These are phyloP conservation scores for Solanum virginianum DNA, from an alignment of 257 asterid species.

Conservation along the genomic window DNA sequence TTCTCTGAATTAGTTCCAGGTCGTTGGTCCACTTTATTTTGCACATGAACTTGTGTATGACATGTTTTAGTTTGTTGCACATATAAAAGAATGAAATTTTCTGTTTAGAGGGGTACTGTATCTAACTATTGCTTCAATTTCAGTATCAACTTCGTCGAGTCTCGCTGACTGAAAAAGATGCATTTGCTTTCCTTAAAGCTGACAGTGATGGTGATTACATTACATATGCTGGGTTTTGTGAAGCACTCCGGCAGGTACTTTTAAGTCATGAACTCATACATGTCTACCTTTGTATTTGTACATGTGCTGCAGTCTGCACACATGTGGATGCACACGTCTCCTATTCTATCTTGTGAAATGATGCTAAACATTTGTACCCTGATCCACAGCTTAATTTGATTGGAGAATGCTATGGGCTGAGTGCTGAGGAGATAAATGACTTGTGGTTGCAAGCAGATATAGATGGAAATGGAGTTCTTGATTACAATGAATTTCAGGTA, in stretches of 20 bases:
- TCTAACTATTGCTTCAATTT: slow-evolving; percentile 1
- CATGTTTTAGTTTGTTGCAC: background rate
- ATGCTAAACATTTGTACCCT: background rate
- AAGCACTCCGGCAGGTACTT: slow-evolving; percentile 72
- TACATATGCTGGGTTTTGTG: slow-evolving; percentile 71
- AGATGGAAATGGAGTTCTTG: slow-evolving; percentile 71
- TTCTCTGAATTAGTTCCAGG: background rate
- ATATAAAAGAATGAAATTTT: background rate
- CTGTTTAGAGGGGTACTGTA: background rate
- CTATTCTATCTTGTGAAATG: background rate
- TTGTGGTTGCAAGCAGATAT: slow-evolving; percentile 85
- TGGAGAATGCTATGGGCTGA: slow-evolving; percentile 79
- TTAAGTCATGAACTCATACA: background rate
- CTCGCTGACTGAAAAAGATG: slow-evolving; percentile 67
- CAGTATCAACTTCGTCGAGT: slow-evolving; percentile 93
- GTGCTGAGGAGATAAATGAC: slow-evolving; percentile 63
- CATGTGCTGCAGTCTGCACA: background rate
- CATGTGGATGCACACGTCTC: background rate
- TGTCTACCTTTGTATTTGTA: background rate
- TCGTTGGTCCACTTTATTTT: background rate
- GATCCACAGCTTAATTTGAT: slow-evolving; percentile 69
- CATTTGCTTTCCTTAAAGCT: slow-evolving; percentile 80
- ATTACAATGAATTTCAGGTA: slow-evolving; percentile 83
- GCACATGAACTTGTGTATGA: background rate
- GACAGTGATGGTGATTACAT: slow-evolving; percentile 68